phyloP scores from a whole-genome alignment of 495 filamentous ascomycete genomes.

The Aspergillus sclerotioniger region DNA sequence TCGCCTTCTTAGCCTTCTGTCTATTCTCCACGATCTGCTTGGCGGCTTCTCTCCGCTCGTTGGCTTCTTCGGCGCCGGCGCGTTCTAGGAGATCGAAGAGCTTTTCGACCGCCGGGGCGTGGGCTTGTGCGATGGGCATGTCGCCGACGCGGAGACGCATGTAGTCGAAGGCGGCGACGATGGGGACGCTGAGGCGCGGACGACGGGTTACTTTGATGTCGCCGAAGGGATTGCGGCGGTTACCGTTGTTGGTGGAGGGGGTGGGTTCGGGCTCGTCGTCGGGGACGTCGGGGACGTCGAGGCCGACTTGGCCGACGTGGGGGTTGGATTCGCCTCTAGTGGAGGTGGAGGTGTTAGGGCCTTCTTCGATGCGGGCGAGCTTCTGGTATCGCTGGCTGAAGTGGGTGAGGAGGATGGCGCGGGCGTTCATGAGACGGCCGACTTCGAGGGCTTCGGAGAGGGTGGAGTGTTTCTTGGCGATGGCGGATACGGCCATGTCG shows the following conservation, averaged over 20 bases:
- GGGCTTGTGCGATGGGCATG: conserved; percentile 71
- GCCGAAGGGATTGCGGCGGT: conserved; percentile 6
- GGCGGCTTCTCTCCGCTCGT: conserved; percentile 11
- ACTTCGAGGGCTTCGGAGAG: conserved; percentile 78
- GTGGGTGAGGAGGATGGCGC: conserved; percentile 79
- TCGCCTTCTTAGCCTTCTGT: conserved; percentile 21
- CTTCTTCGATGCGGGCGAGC: conserved; percentile 35
- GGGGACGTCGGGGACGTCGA: conserved; percentile 32
- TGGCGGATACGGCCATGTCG: conserved; percentile 70
- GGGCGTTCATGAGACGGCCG: conserved; percentile 72
- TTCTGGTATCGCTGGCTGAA: conserved; percentile 97
- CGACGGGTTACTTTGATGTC: conserved; percentile 2
- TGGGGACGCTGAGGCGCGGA: conserved; percentile 36
- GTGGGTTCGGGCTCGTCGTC: conserved; percentile 30
- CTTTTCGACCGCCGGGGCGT: conserved; percentile 67
- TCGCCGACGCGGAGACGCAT: conserved; percentile 83
- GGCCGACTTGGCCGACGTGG: background rate
- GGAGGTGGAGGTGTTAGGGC: background rate
- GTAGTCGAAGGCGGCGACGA: conserved; percentile 83
- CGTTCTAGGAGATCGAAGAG: conserved; percentile 53
- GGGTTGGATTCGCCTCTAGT: background rate
- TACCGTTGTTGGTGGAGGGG: background rate
- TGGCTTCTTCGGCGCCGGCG: conserved; percentile 17
- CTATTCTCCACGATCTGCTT: conserved; percentile 11
- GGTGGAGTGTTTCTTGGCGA: conserved; percentile 88